Conservation (phyloP, 2,329 filamentous ascomycete genomes). For the Cladobotryum mycophilum region DNA sequence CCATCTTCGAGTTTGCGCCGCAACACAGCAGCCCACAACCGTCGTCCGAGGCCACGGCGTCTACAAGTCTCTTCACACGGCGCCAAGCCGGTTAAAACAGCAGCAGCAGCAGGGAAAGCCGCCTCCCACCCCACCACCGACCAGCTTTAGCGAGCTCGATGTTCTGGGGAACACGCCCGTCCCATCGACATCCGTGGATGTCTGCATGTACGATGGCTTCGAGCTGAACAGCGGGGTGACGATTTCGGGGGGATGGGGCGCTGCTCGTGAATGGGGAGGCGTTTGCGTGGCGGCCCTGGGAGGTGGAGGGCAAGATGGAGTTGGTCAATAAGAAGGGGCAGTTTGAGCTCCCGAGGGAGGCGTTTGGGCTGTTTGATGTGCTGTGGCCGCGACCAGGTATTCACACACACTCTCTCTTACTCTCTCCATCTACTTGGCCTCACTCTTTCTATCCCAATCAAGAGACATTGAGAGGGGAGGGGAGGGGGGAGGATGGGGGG, state of each 20-base stretch:
- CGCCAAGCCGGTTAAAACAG: constrained; percentile 7
- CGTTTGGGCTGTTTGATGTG: constrained; percentile 69
- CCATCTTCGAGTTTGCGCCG: constrained; percentile 5
- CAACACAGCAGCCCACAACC: neutral
- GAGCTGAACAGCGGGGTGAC: constrained; percentile 74
- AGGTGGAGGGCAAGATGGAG: constrained; percentile 36
- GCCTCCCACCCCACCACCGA: constrained; percentile 32
- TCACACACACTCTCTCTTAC: neutral
- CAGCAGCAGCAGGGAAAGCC: constrained; percentile 16
- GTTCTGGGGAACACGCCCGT: constrained; percentile 69
- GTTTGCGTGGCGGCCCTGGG: constrained; percentile 85
- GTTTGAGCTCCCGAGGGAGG: constrained; percentile 65
- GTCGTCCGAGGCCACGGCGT: neutral
- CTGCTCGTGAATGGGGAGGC: constrained; percentile 81
- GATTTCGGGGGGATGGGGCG: constrained; percentile 64
- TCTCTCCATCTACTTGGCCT: too few species aligned
- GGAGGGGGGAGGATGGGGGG: neutral
- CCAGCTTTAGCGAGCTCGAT: constrained; percentile 69
- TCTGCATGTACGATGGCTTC: constrained; percentile 78
- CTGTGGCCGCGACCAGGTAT: constrained; percentile 84
- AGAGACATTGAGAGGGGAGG: neutral
- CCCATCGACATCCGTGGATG: constrained; percentile 78
- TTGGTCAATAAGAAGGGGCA: constrained; percentile 73
- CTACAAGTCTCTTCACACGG: constrained; percentile 12
- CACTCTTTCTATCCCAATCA: neutral